phyloP scores from a whole-genome alignment of 306 rosid genomes.

The Phaseolus lunatus region DNA sequence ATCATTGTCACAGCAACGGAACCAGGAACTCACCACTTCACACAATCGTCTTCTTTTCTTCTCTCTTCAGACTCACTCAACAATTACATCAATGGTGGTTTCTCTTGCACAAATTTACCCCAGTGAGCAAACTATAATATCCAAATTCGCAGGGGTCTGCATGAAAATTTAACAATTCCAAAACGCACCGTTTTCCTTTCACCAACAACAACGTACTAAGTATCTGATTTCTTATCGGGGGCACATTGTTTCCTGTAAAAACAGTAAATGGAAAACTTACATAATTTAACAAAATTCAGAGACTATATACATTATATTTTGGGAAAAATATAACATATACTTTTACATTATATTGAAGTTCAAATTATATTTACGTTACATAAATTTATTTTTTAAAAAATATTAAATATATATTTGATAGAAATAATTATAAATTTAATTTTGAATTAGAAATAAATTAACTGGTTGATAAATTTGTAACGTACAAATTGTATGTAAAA shows the following conservation, averaged over 20 bases:
- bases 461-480: no score
- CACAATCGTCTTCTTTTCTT: neutral
- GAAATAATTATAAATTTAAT: no score
- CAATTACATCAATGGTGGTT: neutral
- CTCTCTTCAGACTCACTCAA: neutral
- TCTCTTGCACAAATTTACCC: neutral
- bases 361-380: neutral
- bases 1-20: conserved; percentile 48
- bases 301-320: no score
- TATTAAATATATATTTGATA: no score
- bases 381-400: neutral
- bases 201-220: neutral
- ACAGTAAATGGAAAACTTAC: neutral
- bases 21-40: neutral
- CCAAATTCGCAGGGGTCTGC: neutral
- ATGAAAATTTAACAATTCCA: neutral
- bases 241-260: neutral
- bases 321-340: neutral
- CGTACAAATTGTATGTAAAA: no score
- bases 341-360: neutral
- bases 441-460: no score
- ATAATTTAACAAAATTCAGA: neutral
- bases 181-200: neutral
- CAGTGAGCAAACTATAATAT: conserved; percentile 13
- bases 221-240: neutral